Evolutionary conservation across 371 early-diverging fungal genomes (phyloP), one percentile per base, ranked within the genome.

Genomic region (Encephalitozoon cuniculi): DNA sequence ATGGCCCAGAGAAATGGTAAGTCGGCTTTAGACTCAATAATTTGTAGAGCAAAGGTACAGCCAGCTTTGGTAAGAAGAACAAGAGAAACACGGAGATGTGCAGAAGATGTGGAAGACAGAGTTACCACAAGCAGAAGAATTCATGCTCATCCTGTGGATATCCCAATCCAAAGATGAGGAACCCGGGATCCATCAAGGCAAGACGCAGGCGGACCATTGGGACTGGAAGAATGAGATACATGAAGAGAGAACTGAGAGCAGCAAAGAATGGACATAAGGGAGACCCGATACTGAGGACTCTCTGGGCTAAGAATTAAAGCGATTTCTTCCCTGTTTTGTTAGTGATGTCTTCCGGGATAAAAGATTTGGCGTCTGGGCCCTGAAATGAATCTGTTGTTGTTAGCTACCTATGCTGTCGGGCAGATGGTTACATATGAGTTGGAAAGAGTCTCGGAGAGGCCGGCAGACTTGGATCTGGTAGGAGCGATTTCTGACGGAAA

Each of bases 51-150:
- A 98, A 96, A 91, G 96, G 97, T 91, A 98, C 99, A 85, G 89
- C 92, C 84, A 91, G 94, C 86, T 94, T 96, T 89, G 99, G 99
- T 92, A 96, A 94, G 88, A 92, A 94, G 85, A 94, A 96, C 90
- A 93, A 91, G 89, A 94, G 95, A 90, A 91, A 95, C 79, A 97
- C 95, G 92, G 90, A 91, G 66, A 88, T 95, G 84, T 97, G 97
- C 91, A 88, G 90, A 84, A 90, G 97, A 83, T 98, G 97, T 88
- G 96, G 96, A 70, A 89, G 89, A 81, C 92, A 94, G 80, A 88
- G 95, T 75, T 96, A 93, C 91, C 97, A 97, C 90, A 94, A 92
- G 90, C 95, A 96, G 88, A 96, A 95, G 92, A 91, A 93, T 90
- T 91, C 91, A 74, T 98, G 97, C 88, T 91, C 96, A 81, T 90